A percentile compares a stretch with the other conserved stretches of the same genome.
Evolutionary conservation across 768 basidiomycete genomes (phyloP).

Genomic region (Pleurotus ostreatus): DNA sequence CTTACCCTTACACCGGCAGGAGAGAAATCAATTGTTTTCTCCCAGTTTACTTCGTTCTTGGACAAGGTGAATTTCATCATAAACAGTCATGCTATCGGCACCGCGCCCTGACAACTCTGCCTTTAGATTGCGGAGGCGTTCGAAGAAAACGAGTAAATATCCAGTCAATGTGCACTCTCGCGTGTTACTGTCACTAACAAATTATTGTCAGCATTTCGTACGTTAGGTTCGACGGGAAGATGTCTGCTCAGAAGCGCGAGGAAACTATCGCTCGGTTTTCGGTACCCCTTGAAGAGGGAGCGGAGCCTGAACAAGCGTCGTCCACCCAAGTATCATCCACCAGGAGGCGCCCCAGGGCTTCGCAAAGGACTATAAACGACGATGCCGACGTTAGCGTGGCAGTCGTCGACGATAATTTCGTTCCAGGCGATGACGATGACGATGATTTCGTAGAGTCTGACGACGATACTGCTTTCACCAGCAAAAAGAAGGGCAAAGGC

Average conservation of each 20-base stretch:
- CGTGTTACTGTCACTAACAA: not conserved
- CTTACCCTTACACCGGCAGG: conserved; percentile 60
- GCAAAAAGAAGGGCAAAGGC: conserved; percentile 27
- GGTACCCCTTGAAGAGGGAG: conserved; percentile 47
- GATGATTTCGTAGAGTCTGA: conserved; percentile 27
- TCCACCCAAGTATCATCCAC: not conserved
- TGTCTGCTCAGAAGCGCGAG: conserved; percentile 78
- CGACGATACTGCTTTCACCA: conserved; percentile 20
- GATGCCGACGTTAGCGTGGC: conserved; percentile 3
- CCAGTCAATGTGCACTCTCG: conserved; percentile 12
- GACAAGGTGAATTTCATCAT: conserved; percentile 51
- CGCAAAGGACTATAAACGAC: not conserved
- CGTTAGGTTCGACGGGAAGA: conserved; percentile 80
- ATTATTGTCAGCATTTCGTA: conserved; percentile 54
- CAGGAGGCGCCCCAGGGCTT: not conserved
- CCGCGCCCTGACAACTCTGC: too few species aligned
- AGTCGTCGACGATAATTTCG: conserved; percentile 21
- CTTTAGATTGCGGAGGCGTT: conserved; percentile 65
- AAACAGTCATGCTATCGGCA: not conserved
- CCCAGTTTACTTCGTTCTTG: conserved; percentile 84
- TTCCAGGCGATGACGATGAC: conserved; percentile 23
- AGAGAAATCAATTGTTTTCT: conserved; percentile 86
- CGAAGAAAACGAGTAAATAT: conserved; percentile 53
- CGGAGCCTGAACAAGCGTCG: not conserved
- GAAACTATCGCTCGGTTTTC: conserved; percentile 74